A percentile compares a stretch with the other conserved stretches of the same genome.
These are phyloP conservation scores for Paramyrothecium sp. DNA, from an alignment of 2,329 filamentous ascomycete genomes.

Conservation along the genomic window DNA sequence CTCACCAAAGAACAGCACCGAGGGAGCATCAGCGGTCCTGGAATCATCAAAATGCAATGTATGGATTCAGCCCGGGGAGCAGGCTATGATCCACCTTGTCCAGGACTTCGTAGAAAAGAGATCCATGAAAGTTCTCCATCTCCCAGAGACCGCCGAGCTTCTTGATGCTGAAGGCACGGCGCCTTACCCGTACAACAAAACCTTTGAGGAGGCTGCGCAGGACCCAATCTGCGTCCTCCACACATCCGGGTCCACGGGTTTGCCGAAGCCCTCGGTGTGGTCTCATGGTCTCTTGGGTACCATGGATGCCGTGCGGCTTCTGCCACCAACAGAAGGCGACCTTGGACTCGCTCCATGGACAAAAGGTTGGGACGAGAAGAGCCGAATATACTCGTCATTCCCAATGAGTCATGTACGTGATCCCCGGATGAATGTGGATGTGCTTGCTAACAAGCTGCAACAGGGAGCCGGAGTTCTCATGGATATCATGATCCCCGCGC, in stretches of 20 bases:
- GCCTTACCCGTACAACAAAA: slow-evolving; percentile 26
- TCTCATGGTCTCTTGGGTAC: slow-evolving; percentile 29
- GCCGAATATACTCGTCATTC: slow-evolving; percentile 32
- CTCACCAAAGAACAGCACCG: slow-evolving; percentile 30
- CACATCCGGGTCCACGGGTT: slow-evolving; percentile 40
- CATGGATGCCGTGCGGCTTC: slow-evolving; percentile 33
- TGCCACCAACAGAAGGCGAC: slow-evolving; percentile 29
- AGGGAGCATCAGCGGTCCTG: slow-evolving; percentile 29
- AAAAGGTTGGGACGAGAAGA: slow-evolving; percentile 22
- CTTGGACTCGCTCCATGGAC: slow-evolving; percentile 24
- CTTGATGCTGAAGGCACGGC: slow-evolving; percentile 12
- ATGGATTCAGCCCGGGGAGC: slow-evolving; percentile 22
- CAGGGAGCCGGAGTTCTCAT: slow-evolving; percentile 40
- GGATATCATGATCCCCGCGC: slow-evolving; percentile 34
- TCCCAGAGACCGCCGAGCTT: slow-evolving; percentile 26
- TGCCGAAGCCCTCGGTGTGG: slow-evolving; percentile 37
- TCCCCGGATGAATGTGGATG: not conserved
- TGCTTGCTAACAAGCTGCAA: not conserved
- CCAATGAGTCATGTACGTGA: slow-evolving; percentile 31
- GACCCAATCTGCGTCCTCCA: slow-evolving; percentile 37
- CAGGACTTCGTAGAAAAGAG: slow-evolving; percentile 19
- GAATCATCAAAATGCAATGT: slow-evolving; percentile 26
- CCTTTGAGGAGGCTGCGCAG: slow-evolving; percentile 26
- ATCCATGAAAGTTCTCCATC: slow-evolving; percentile 21
- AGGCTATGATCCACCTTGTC: slow-evolving; percentile 12